Evolutionary conservation across 441 rosid genomes (phyloP), one percentile per base, ranked within the genome.

Genomic region (Erysimum pusillum): DNA sequence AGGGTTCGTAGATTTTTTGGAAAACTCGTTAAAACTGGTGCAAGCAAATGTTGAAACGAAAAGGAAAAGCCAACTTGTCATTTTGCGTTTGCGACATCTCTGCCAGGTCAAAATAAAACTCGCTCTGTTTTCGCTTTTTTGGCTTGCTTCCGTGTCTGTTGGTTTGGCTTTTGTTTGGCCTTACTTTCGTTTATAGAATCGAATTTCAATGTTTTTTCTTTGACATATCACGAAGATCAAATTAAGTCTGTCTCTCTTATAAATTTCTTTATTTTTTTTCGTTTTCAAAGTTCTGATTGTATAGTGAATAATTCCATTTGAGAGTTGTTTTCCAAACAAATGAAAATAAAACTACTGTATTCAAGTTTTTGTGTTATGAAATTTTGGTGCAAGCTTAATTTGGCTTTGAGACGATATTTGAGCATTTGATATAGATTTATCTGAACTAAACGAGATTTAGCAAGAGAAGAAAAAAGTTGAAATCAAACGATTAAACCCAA

Each of bases 91-190:
- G 59, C 7, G 25, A 71, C 59, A 20, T 54, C 53, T 17, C 44
- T 52, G 41, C 63, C 45, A 39, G 68, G 68, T 36, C 61, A 49
- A 72, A 61, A 60, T 36, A 48, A 70, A 14, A 71, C 42, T 73
- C 76, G 10, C 42, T 70, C 22, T 61, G 69, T 72, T 28, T 62
- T 65, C 41, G 20, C 69, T 61, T 72, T 62, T 38, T 12, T 17
- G 41, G 69, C 18, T 22, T 49, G 51, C 69, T 58, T 49, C 4
- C 36, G 13, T 11, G 46, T 71, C 75, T 49, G 51, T 36, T 62
- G 68, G 61, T 51, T 49, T 60, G 41, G 8, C 31, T 48, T 61
- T 20, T 20, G 3, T 51, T 51, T 52, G 34, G 34, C n/a, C 34
- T 22, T 61, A 49, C 62, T 49, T 53, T 61, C 60, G 39, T 49